Base-by-base conservation (phyloP, 306 rosid genomes). In the Corylus americana region DNA sequence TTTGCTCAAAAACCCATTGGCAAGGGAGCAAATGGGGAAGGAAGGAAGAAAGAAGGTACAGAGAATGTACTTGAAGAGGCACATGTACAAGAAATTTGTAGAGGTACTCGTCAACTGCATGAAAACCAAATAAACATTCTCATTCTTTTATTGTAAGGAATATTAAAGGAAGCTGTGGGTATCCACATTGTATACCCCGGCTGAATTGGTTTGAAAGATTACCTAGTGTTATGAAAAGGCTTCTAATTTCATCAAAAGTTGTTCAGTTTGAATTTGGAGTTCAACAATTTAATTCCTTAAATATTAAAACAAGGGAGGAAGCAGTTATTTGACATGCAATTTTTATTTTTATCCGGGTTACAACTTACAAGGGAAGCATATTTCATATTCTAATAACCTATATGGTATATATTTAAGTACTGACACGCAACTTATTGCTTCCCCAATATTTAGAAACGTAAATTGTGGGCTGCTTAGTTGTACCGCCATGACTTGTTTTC, bases 11-110 rank as follows among this genome's bases (percentile, higher is more conserved):
- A 89, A 83, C 72, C 86, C 74, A 22, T 78, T 45, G 58, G 84
- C 55, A 14, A 88, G 98, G 86, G 87, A 87, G 78, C 69, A 85
- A 85, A 94, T 92, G 97, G 98, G 97, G 42, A 48, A 57, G 55
- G 84, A 91, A 59, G 98, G 98, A 79, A 87, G 91, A 78, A 84
- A 87, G 58, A 91, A 88, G 83, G 97, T 94, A 42, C 79, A 89
- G 83, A 87, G 70, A 76, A 88, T 87, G 97, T 92, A 89, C 85
- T 73, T 94, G 85, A 94, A 94, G 88, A 81, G 87, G 78, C 94
- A 89, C 76, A 92, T 92, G 97, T 92, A 94, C 86, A 83, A 83
- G 76, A 94, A 77, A 79, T 91, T 94, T 74, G 92, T 87, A 61
- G 90, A 85, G 79, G 94, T 92, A 85, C 86, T 94, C 68, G 86